Conservation (phyloP, 1,139 yeast species). For the Schwanniomyces etchellsii region DNA sequence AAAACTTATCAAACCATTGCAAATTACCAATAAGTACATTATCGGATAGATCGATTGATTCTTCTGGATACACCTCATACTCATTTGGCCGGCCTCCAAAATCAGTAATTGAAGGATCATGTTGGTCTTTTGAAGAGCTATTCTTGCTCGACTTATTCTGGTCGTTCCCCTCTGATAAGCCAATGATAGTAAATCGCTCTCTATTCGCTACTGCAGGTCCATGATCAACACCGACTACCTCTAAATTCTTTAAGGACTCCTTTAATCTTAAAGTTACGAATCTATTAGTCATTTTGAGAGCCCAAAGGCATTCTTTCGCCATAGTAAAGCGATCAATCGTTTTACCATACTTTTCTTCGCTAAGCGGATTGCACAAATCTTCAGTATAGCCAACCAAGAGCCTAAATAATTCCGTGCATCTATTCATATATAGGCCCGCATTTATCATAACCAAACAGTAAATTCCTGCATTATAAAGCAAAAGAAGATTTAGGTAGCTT, state of each 20-base stretch:
- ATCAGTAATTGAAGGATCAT: not conserved
- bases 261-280: constrained; percentile 42
- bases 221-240: constrained; percentile 47
- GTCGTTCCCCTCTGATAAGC: constrained; percentile 13
- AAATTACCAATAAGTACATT: constrained; percentile 37
- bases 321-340: constrained; percentile 45
- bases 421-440: constrained; percentile 27
- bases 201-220: constrained; percentile 52
- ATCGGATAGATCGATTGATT: constrained; percentile 7
- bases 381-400: constrained; percentile 21
- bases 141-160: not conserved
- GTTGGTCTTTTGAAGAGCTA: not conserved
- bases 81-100: not conserved
- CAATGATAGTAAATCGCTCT: constrained; percentile 44
- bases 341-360: constrained; percentile 26
- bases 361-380: constrained; percentile 24
- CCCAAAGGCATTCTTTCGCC: constrained; percentile 65
- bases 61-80: not conserved
- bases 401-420: constrained; percentile 21
- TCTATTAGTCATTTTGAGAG: constrained; percentile 50
- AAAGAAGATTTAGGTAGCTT: constrained; percentile 49
- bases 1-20: constrained; percentile 56
- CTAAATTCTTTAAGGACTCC: constrained; percentile 33
- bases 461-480: constrained; percentile 45
- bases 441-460: constrained; percentile 41